Evolutionary conservation across 208 protist species (phyloP).

Genomic region (Acanthamoeba castellanii): DNA sequence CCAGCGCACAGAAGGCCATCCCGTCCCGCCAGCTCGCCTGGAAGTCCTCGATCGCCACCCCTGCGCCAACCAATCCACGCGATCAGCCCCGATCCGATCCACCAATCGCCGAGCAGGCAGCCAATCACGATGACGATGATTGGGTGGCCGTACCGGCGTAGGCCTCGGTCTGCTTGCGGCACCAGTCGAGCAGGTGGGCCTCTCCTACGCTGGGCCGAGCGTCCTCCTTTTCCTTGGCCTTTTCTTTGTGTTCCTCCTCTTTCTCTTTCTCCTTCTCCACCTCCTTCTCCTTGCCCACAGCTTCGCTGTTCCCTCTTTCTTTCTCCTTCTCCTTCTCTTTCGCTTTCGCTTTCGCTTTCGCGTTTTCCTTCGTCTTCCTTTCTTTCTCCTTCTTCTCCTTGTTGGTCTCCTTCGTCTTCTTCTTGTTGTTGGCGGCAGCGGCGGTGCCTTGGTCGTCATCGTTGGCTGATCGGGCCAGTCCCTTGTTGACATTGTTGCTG

Average conservation of each 20-base stretch:
- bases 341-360: neutral
- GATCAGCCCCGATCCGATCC: too few relatives aligned
- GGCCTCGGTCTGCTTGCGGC: neutral
- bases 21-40: slow-evolving; percentile 82
- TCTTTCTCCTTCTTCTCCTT: slow-evolving; percentile 1
- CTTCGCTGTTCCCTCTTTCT: neutral
- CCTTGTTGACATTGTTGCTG: neutral
- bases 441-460: neutral
- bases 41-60: slow-evolving; percentile 88
- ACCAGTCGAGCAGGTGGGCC: neutral
- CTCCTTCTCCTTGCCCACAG: neutral
- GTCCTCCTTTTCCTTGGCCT: neutral
- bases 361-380: neutral
- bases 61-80: neutral
- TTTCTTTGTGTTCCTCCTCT: neutral
- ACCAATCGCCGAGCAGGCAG: too few relatives aligned
- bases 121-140: too few relatives aligned
- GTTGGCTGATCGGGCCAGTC: neutral
- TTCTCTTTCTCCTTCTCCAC: neutral
- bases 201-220: neutral
- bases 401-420: neutral
- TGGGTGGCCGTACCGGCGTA: neutral
- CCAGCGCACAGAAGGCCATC: slow-evolving; percentile 84
- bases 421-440: neutral
- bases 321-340: neutral